phyloP scores from a whole-genome alignment of 306 rosid genomes.

The Dalbergia cultrata region DNA sequence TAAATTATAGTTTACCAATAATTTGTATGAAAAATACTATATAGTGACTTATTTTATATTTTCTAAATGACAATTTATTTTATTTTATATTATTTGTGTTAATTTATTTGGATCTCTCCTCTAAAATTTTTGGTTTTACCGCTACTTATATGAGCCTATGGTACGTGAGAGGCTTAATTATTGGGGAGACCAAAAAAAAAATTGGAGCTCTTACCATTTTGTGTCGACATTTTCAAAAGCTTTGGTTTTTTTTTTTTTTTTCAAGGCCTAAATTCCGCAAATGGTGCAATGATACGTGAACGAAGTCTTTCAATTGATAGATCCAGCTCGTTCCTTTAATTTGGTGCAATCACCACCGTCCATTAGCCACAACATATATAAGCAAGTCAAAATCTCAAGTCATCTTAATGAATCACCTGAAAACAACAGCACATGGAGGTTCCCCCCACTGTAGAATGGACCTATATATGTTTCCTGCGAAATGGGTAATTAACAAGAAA shows the following conservation, averaged over 20 bases:
- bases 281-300: not conserved
- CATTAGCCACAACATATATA: not conserved
- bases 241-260: not conserved
- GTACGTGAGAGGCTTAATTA: too few species aligned
- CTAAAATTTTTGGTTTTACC: too few species aligned
- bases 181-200: too few species aligned
- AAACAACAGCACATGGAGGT: conserved; percentile 28
- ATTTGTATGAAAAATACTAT: too few species aligned
- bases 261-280: conserved; percentile 26
- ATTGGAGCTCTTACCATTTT: not conserved
- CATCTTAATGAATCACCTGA: conserved; percentile 12
- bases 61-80: too few species aligned
- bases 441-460: not conserved
- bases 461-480: conserved; percentile 41
- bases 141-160: too few species aligned
- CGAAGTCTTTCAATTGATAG: not conserved
- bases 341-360: conserved; percentile 29
- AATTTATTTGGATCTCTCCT: too few species aligned
- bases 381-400: conserved; percentile 31
- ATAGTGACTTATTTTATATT: too few species aligned
- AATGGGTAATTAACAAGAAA: conserved; percentile 15
- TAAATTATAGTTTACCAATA: too few species aligned
- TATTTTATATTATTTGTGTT: too few species aligned
- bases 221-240: not conserved
- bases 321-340: not conserved